A percentile compares a stretch with the other conserved stretches of the same genome.
Evolutionary conservation across 148 eudicot species (phyloP).

Genomic region (Fagopyrum esculentum): DNA sequence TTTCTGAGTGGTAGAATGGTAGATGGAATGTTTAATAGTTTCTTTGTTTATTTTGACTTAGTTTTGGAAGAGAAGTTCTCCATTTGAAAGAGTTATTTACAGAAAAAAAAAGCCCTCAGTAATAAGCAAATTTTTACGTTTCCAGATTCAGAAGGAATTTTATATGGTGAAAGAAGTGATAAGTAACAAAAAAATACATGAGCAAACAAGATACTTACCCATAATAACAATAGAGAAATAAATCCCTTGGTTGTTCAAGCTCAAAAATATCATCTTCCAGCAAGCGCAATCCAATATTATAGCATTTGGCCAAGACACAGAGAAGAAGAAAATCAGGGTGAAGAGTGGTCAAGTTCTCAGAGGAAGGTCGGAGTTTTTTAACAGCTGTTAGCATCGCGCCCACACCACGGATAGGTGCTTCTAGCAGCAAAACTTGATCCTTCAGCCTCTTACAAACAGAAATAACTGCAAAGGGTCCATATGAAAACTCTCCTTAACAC

Average conservation of each 20-base stretch:
- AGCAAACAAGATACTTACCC: constrained; percentile 47
- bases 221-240: constrained; percentile 82
- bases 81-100: too few species aligned
- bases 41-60: neutral
- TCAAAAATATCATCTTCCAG: constrained; percentile 81
- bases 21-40: neutral
- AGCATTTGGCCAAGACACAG: constrained; percentile 74
- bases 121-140: neutral
- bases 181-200: neutral
- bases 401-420: constrained; percentile 75
- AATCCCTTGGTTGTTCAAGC: constrained; percentile 79
- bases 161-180: too few species aligned
- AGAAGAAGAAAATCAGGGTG: constrained; percentile 88
- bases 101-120: neutral
- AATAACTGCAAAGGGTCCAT: constrained; percentile 42
- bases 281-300: constrained; percentile 54
- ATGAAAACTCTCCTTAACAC: neutral
- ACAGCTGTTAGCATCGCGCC: constrained; percentile 70
- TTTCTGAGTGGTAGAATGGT: neutral
- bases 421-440: constrained; percentile 60
- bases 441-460: constrained; percentile 75
- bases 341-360: constrained; percentile 73
- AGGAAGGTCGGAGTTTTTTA: constrained; percentile 56
- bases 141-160: neutral
- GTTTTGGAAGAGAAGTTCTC: neutral